Evolutionary conservation across 2,329 filamentous ascomycete genomes (phyloP).

Genomic region (Ophiostoma australiae): DNA sequence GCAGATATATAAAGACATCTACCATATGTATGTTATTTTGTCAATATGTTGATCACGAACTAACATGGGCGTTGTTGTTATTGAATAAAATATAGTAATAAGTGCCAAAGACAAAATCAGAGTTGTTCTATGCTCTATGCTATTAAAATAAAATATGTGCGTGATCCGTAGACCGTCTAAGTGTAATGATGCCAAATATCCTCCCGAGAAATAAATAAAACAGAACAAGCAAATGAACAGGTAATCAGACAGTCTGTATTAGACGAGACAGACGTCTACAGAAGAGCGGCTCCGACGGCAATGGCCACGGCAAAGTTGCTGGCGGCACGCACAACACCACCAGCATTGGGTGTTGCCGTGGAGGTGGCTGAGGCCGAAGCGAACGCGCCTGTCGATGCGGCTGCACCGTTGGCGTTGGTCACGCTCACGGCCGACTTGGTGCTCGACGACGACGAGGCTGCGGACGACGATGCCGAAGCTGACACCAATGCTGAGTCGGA

Average conservation of each 20-base stretch:
- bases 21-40: background rate
- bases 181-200: background rate
- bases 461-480: background rate
- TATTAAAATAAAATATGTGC: conserved; percentile 8
- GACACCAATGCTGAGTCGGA: background rate
- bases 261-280: background rate
- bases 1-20: background rate
- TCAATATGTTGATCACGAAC: background rate
- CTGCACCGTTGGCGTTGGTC: background rate
- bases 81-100: background rate
- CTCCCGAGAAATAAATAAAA: background rate
- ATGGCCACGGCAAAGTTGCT: conserved; percentile 11
- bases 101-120: background rate
- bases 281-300: conserved; percentile 17
- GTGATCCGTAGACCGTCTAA: conserved; percentile 3
- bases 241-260: background rate
- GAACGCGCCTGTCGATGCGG: background rate
- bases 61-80: background rate
- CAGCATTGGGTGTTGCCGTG: conserved; percentile 9
- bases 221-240: background rate
- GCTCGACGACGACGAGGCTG: background rate
- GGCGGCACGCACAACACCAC: background rate
- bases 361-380: background rate
- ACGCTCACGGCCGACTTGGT: background rate
- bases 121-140: conserved; percentile 6